Evolutionary conservation across 495 filamentous ascomycete species (phyloP).

Genomic region (Recurvomyces mirabilis): DNA sequence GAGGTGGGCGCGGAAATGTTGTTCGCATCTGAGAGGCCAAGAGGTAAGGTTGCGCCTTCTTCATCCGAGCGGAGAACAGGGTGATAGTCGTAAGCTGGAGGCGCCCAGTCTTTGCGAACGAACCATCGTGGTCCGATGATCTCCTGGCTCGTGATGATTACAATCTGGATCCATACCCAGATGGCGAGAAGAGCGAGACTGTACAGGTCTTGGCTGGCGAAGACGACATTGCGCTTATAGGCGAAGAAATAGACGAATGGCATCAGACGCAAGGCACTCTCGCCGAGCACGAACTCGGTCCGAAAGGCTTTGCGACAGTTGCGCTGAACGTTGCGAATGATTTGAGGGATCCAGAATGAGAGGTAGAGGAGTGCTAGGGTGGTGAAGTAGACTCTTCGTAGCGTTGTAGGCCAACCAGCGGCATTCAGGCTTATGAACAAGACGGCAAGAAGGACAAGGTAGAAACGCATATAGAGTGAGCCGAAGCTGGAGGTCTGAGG

Average conservation of each 20-base stretch:
- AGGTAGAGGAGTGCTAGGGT: constrained; percentile 58
- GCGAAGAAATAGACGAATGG: constrained; percentile 79
- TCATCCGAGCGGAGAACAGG: constrained; percentile 83
- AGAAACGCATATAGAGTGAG: constrained; percentile 68
- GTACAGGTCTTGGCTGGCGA: constrained; percentile 56
- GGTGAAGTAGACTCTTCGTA: constrained; percentile 62
- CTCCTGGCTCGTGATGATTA: constrained; percentile 64
- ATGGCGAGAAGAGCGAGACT: constrained; percentile 51
- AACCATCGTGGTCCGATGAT: constrained; percentile 77
- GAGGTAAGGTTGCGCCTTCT: constrained; percentile 54
- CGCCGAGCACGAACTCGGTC: constrained; percentile 80
- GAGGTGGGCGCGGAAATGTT: constrained; percentile 9
- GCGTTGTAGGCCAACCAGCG: constrained; percentile 57
- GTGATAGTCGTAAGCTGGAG: constrained; percentile 91
- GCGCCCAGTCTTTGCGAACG: constrained; percentile 55
- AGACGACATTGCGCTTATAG: constrained; percentile 61
- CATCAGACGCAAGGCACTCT: constrained; percentile 61
- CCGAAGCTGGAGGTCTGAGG: constrained; percentile 36
- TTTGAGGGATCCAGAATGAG: constrained; percentile 86
- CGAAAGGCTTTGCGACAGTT: constrained; percentile 80
- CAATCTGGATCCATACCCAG: constrained; percentile 92
- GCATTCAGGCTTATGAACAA: constrained; percentile 67
- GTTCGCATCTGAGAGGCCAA: constrained; percentile 43
- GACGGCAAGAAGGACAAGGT: constrained; percentile 56
- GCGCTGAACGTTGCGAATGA: constrained; percentile 76